phyloP scores from a whole-genome alignment of 148 eudicot species.

The Spergularia bocconei region DNA sequence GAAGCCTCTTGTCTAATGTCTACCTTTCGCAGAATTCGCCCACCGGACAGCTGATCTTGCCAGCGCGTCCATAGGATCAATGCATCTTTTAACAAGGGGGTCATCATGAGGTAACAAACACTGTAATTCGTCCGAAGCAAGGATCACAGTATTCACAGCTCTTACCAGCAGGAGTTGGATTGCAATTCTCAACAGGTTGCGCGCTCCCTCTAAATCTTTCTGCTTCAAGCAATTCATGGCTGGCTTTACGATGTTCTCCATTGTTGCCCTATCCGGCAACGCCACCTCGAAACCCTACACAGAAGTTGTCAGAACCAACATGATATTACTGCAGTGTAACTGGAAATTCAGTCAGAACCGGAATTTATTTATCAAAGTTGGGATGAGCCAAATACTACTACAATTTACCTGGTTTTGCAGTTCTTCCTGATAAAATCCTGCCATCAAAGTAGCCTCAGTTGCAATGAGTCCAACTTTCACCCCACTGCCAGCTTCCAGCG shows the following conservation, averaged over 20 bases:
- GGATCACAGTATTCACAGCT: constrained; percentile 53
- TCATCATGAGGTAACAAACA: constrained; percentile 50
- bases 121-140: constrained; percentile 57
- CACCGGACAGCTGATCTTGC: constrained; percentile 53
- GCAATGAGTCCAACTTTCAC: constrained; percentile 51
- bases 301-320: neutral
- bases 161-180: constrained; percentile 52
- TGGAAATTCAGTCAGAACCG: no score
- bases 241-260: constrained; percentile 49
- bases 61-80: constrained; percentile 67
- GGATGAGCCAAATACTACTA: no score
- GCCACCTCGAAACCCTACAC: constrained; percentile 63
- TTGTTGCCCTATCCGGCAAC: constrained; percentile 52
- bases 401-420: constrained; percentile 43
- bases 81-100: constrained; percentile 57
- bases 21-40: constrained; percentile 38
- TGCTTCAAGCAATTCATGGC: constrained; percentile 45
- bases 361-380: no score
- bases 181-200: constrained; percentile 53
- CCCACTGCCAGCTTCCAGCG: constrained; percentile 48
- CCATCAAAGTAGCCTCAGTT: constrained; percentile 26
- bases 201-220: constrained; percentile 62
- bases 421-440: constrained; percentile 44
- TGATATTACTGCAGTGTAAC: neutral
- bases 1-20: constrained; percentile 10